These are phyloP conservation scores for Hymenoscyphus linearis DNA, from an alignment of 2,329 filamentous ascomycete species.

Conservation along the genomic window DNA sequence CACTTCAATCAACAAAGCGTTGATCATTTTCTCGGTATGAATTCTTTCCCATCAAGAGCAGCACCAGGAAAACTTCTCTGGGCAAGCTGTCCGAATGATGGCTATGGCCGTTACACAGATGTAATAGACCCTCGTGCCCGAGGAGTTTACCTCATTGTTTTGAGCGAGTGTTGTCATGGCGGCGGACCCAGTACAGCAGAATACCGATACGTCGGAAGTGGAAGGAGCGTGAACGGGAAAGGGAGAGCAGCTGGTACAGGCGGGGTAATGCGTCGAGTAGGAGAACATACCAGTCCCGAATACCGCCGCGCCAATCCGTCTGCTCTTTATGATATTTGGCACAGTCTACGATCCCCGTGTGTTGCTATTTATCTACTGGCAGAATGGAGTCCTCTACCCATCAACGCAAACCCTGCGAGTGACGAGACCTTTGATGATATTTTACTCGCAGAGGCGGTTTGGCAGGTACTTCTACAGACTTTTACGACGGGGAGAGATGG, in stretches of 20 bases:
- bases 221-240: neutral
- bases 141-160: neutral
- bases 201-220: neutral
- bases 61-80: neutral
- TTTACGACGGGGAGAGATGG: neutral
- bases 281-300: neutral
- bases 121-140: neutral
- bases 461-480: neutral
- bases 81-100: neutral
- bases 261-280: constrained; percentile 1
- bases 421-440: constrained; percentile 1
- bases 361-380: neutral
- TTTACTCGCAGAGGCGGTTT: neutral
- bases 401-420: neutral
- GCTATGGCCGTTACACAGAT: neutral
- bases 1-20: neutral
- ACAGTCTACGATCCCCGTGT: neutral
- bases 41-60: neutral
- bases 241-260: neutral
- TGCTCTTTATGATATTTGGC: neutral
- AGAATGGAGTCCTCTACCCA: neutral
- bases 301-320: neutral
- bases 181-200: neutral
- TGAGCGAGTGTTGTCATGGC: neutral
- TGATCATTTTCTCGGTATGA: neutral